Percentiles rank a stretch among this genome's conserved stretches.
Conservation (phyloP, 495 filamentous ascomycete genomes). For the Hamigera avellanea region DNA sequence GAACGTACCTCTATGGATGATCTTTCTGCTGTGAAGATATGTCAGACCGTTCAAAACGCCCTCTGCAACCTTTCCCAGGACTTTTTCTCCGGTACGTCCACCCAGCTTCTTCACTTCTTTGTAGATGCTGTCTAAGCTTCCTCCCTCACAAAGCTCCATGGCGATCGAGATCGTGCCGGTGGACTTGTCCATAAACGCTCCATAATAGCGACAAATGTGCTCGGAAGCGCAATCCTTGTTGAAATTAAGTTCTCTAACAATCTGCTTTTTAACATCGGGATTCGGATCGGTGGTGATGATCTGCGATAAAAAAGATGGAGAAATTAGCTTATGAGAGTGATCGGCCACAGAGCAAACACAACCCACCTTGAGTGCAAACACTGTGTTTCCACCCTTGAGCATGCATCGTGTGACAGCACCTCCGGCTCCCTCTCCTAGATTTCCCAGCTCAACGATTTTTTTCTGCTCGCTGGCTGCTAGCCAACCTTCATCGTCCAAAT, state of each 20-base stretch:
- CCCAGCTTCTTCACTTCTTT: slow-evolving; percentile 91
- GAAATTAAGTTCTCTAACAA: slow-evolving; percentile 87
- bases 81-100: slow-evolving; percentile 92
- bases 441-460: slow-evolving; percentile 77
- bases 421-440: slow-evolving; percentile 87
- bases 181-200: slow-evolving; percentile 86
- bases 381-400: slow-evolving; percentile 79
- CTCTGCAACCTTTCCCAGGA: slow-evolving; percentile 95
- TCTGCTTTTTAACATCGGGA: slow-evolving; percentile 95
- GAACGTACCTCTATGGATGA: slow-evolving; percentile 72
- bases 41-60: slow-evolving; percentile 89
- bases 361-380: slow-evolving; percentile 91
- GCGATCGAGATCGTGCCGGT: slow-evolving; percentile 94
- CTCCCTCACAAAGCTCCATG: slow-evolving; percentile 98
- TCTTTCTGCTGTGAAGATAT: slow-evolving; percentile 92
- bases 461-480: slow-evolving; percentile 80
- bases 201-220: slow-evolving; percentile 95
- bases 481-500: slow-evolving; percentile 92
- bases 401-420: slow-evolving; percentile 88
- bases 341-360: background rate
- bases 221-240: slow-evolving; percentile 93
- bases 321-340: too few relatives aligned
- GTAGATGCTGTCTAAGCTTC: slow-evolving; percentile 90
- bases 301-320: too few relatives aligned
- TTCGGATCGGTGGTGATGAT: slow-evolving; percentile 97